Evolutionary conservation across 805 yeast genomes (phyloP).

Genomic region (Clavispora vitiphila): DNA sequence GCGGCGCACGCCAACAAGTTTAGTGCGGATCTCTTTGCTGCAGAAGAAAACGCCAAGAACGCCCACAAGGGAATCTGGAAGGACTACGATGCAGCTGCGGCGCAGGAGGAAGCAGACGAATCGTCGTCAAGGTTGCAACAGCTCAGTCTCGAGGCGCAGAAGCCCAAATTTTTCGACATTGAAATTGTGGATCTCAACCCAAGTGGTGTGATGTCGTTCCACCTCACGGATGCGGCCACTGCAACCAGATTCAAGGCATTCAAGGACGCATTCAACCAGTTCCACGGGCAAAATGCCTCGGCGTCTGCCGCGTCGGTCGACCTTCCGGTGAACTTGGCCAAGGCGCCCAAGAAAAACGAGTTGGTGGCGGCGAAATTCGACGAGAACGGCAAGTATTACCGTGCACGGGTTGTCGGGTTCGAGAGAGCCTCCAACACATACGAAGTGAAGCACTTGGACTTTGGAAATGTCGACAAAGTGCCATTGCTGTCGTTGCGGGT

Average conservation of each 20-base stretch:
- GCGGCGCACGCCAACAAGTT: slow-evolving; percentile 57
- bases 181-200: slow-evolving; percentile 47
- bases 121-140: slow-evolving; percentile 16
- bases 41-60: slow-evolving; percentile 57
- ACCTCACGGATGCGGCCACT: slow-evolving; percentile 34
- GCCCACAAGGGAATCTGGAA: slow-evolving; percentile 64
- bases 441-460: slow-evolving; percentile 57
- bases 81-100: slow-evolving; percentile 43
- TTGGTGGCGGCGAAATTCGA: slow-evolving; percentile 49
- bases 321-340: slow-evolving; percentile 34
- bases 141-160: slow-evolving; percentile 20
- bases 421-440: slow-evolving; percentile 41
- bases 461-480: slow-evolving; percentile 50
- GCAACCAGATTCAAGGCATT: slow-evolving; percentile 35
- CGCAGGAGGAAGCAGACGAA: slow-evolving; percentile 26
- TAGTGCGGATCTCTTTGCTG: slow-evolving; percentile 49
- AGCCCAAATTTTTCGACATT: slow-evolving; percentile 46
- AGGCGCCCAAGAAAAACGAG: slow-evolving; percentile 51
- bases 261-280: slow-evolving; percentile 44
- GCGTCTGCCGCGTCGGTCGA: slow-evolving; percentile 34
- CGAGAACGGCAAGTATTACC: slow-evolving; percentile 51
- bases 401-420: slow-evolving; percentile 48
- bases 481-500: slow-evolving; percentile 41
- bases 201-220: slow-evolving; percentile 44
- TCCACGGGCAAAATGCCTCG: slow-evolving; percentile 34